These are phyloP conservation scores for Acer campestre DNA, from an alignment of 345 rosid genomes.

Conservation along the genomic window DNA sequence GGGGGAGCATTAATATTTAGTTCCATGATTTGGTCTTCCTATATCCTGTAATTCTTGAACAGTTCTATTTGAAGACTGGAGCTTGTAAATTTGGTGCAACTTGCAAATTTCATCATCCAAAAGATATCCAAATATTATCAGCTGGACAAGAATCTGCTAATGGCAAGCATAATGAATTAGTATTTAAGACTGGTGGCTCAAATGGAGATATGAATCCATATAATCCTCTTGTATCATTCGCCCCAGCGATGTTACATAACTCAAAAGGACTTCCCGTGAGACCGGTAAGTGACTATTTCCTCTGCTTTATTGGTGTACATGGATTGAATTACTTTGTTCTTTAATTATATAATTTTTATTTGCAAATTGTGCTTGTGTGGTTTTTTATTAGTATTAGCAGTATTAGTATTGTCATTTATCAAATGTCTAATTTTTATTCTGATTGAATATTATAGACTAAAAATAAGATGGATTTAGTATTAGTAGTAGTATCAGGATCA, in stretches of 20 bases:
- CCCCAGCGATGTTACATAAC: conserved; percentile 63
- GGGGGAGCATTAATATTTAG: background rate
- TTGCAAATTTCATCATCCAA: conserved; percentile 96
- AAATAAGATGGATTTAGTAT: no score
- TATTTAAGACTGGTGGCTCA: conserved; percentile 32
- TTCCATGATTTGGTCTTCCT: conserved; percentile 21
- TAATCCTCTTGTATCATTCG: conserved; percentile 36
- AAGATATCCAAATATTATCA: conserved; percentile 57
- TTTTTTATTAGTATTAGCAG: background rate
- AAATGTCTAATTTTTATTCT: no score
- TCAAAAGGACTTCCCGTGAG: conserved; percentile 93
- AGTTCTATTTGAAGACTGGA: conserved; percentile 94
- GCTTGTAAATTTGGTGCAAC: conserved; percentile 86
- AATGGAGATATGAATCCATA: conserved; percentile 31
- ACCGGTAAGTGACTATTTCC: conserved; percentile 42
- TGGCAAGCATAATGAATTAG: conserved; percentile 39
- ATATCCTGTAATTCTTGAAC: conserved; percentile 33
- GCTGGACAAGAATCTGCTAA: conserved; percentile 47
- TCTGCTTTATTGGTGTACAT: background rate
- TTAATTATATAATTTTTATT: no score
- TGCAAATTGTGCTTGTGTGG: background rate
- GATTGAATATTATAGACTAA: no score
- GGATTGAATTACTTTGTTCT: background rate
- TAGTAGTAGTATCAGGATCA: no score
- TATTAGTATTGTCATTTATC: no score